phyloP scores from a whole-genome alignment of 129 eudicot species.

The Flaveria ramosissima region DNA sequence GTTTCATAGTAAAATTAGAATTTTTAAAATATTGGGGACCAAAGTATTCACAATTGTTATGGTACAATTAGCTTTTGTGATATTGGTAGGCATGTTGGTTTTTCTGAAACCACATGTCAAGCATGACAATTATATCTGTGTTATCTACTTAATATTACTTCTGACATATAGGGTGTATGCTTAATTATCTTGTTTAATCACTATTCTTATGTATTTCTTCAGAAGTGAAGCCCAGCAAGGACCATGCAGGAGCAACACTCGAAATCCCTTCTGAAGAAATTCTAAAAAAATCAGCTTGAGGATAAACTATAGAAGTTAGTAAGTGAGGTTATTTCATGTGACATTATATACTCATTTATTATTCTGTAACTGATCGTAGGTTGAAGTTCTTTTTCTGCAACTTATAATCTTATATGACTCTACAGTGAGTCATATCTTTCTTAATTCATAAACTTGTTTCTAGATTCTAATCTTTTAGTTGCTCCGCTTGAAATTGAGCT shows the following conservation, averaged over 20 bases:
- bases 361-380: neutral
- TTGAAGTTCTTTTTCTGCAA: constrained; percentile 29
- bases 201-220: constrained; percentile 31
- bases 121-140: neutral
- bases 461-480: neutral
- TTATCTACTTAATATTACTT: constrained; percentile 8
- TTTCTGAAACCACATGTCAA: neutral
- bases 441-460: neutral
- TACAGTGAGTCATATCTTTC: constrained; percentile 13
- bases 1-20: neutral
- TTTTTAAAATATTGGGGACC: neutral
- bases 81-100: constrained; percentile 9
- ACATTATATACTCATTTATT: neutral
- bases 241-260: constrained; percentile 84
- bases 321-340: neutral
- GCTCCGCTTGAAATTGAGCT: neutral
- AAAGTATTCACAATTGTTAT: neutral
- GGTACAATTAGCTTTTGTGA: constrained; percentile 21
- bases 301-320: neutral
- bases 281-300: constrained; percentile 55
- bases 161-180: neutral
- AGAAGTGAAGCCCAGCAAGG: constrained; percentile 76
- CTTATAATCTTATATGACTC: constrained; percentile 13
- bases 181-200: neutral
- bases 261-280: constrained; percentile 87